Evolutionary conservation across 176 grass and related monocot species (phyloP).

Genomic region (Aegilops longissima): DNA sequence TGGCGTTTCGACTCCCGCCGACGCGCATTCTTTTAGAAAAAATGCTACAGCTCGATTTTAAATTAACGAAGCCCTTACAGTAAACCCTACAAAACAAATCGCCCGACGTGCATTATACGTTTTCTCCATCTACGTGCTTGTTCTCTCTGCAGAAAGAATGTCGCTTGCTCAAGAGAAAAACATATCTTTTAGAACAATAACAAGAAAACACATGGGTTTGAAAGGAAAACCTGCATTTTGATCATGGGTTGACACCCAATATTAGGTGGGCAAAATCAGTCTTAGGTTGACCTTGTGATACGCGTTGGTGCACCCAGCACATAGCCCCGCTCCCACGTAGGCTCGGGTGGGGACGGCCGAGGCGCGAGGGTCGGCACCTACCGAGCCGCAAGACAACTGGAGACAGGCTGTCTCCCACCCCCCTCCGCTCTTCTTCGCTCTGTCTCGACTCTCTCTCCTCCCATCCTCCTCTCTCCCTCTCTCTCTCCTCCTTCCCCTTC

Average conservation of each 20-base stretch:
- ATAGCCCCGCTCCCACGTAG: constrained; percentile 45
- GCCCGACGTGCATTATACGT: no score
- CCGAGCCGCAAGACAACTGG: constrained; percentile 81
- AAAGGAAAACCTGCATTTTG: neutral
- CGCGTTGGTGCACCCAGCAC: constrained; percentile 26
- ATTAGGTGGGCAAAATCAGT: neutral
- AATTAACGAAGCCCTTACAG: no score
- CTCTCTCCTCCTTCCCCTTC: constrained; percentile 8
- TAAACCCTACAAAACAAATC: no score
- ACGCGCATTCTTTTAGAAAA: neutral
- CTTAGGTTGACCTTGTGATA: neutral
- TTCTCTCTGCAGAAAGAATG: neutral
- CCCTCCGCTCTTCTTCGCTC: constrained; percentile 40
- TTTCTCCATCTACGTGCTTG: neutral
- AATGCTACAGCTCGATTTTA: no score
- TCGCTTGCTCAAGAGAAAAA: neutral
- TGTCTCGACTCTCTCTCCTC: constrained; percentile 3
- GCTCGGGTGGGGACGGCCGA: constrained; percentile 42
- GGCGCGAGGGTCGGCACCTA: constrained; percentile 38
- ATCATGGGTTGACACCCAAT: neutral
- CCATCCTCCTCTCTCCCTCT: neutral
- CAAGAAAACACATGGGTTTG: no score
- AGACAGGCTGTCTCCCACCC: constrained; percentile 90
- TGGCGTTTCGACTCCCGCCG: neutral
- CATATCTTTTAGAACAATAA: no score